These are phyloP conservation scores for Oryza glumipatula DNA, from an alignment of 176 grass and related monocot genomes.

Conservation along the genomic window DNA sequence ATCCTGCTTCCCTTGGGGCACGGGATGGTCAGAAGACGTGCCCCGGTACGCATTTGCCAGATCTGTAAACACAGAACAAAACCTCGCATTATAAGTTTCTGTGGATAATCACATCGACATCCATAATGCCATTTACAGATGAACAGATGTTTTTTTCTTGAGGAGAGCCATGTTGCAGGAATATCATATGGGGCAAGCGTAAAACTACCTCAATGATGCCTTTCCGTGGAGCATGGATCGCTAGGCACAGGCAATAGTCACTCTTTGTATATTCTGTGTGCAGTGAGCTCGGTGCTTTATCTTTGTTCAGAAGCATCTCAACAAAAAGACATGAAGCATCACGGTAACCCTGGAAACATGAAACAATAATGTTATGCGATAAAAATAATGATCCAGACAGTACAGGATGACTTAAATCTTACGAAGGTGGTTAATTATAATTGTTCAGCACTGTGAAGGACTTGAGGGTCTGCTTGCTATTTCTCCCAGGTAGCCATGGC, in stretches of 20 bases:
- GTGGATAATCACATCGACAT: neutral
- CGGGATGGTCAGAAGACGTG: constrained; percentile 72
- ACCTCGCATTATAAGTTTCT: neutral
- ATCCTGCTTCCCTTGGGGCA: constrained; percentile 93
- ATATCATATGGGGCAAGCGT: neutral
- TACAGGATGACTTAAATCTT: neutral
- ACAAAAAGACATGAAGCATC: constrained; percentile 95
- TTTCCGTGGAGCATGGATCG: constrained; percentile 94
- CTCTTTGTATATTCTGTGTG: constrained; percentile 65
- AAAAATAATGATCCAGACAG: neutral
- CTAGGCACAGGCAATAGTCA: constrained; percentile 93
- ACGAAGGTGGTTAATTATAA: constrained; percentile 4
- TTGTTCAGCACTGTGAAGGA: neutral
- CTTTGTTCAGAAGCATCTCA: constrained; percentile 80
- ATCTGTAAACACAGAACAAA: constrained; percentile 48
- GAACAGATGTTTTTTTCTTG: neutral
- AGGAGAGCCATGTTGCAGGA: neutral
- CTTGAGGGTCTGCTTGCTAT: neutral
- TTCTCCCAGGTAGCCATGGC: no score
- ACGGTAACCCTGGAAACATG: constrained; percentile 76
- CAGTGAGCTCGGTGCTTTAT: constrained; percentile 62
- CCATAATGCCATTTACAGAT: neutral
- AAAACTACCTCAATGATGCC: constrained; percentile 89
- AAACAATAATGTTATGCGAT: constrained; percentile 1
- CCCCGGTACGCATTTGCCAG: constrained; percentile 96